These are phyloP conservation scores for Ilyonectria robusta DNA, from an alignment of 2,329 filamentous ascomycete genomes.

Conservation along the genomic window DNA sequence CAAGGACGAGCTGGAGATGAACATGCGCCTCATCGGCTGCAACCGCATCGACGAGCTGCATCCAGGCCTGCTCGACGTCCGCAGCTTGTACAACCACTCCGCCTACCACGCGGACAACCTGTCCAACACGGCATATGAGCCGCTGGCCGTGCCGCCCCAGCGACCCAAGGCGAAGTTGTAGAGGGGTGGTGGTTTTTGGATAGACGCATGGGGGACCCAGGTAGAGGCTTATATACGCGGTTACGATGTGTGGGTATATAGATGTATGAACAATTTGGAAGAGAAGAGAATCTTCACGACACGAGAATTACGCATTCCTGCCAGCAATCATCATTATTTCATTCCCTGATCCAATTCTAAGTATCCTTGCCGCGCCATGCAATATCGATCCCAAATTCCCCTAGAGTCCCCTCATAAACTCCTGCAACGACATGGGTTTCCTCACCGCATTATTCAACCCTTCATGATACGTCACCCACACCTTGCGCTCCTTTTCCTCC, in stretches of 20 bases:
- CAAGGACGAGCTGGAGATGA: slow-evolving; percentile 99
- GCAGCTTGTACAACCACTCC: slow-evolving; percentile 73
- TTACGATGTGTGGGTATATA: slow-evolving; percentile 16
- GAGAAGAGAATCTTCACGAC: slow-evolving; percentile 33
- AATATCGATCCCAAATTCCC: background rate
- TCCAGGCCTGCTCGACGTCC: slow-evolving; percentile 83
- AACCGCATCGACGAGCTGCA: slow-evolving; percentile 82
- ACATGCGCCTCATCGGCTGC: slow-evolving; percentile 93
- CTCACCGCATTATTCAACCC: slow-evolving; percentile 93
- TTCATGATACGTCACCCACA: slow-evolving; percentile 93
- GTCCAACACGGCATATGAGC: slow-evolving; percentile 66
- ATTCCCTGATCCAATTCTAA: background rate
- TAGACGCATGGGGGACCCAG: background rate
- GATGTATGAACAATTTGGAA: slow-evolving; percentile 38
- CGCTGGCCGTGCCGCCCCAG: slow-evolving; percentile 66
- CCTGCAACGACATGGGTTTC: slow-evolving; percentile 86
- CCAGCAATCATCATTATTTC: slow-evolving; percentile 1
- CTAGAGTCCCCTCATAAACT: slow-evolving; percentile 79
- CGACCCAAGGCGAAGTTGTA: slow-evolving; percentile 68
- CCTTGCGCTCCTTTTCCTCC: slow-evolving; percentile 67
- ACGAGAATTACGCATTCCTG: slow-evolving; percentile 3
- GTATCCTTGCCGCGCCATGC: slow-evolving; percentile 4
- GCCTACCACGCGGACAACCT: slow-evolving; percentile 66
- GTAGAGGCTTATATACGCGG: background rate
- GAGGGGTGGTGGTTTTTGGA: slow-evolving; percentile 13